Base-by-base conservation (phyloP, 2,329 filamentous ascomycete genomes). In the Hansfordia pulvinata region DNA sequence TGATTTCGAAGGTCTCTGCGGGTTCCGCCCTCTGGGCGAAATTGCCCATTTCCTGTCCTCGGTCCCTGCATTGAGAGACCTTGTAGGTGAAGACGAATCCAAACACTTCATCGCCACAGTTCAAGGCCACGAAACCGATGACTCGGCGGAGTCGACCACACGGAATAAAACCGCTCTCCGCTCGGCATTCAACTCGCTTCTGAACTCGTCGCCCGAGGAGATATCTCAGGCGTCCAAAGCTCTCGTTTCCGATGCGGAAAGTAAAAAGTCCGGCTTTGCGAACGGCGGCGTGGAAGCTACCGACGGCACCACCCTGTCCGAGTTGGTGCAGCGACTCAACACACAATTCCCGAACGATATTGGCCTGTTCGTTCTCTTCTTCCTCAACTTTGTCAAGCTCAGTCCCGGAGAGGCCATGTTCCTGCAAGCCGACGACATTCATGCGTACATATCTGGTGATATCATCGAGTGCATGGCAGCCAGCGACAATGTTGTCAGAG, bases 401-500 rank as follows among this genome's bases (percentile, higher is more conserved):
- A 61, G 79, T 26, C 73, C 86, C 2, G 90, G 90, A 27, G 88
- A 98, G 56, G 90, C 88, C 7, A 80, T 98, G 62, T 98, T 96
- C 58, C 66, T 98, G 19, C 83, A 84, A 43, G 90, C 90, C 6
- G 88, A 98, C 46, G 90, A 96, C 46, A 96, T 96, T 42, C 90
- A 98, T 51, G 90, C 90, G 25, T 98, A 98, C 53, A 58, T 92
- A 22, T 83, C 77, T 3, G 83, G 83, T 32, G 88, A 98, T 46
- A 93, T 98, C 40, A 85, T 98, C 49, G 90, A 98, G 56, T 98
- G 90, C 62, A 98, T 98, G 90, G 90, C 90, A 0, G 79, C 84
- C 7, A 93, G 83, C n/a, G 90, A 98, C 65, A 98, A 98, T 39
- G 90, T 98, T 19, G 86, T 98, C 27, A 84, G 90, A 30, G 90